phyloP scores from a whole-genome alignment of 139 green algal genomes.

The Diplosphaera chodatii region DNA sequence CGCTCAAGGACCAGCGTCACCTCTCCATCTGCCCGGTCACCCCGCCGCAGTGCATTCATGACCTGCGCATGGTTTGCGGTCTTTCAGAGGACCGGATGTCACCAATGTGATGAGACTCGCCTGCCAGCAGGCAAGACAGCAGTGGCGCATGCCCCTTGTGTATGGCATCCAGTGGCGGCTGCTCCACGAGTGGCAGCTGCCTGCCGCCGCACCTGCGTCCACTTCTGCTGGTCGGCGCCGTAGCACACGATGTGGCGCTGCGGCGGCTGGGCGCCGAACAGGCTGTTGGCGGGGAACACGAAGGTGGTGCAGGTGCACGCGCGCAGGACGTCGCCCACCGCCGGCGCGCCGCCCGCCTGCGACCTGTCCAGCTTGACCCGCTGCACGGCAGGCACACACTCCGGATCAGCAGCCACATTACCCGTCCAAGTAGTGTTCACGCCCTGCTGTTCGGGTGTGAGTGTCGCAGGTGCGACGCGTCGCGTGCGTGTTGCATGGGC shows the following conservation, averaged over 20 bases:
- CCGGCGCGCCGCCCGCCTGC: constrained; percentile 4
- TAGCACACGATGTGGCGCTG: constrained; percentile 66
- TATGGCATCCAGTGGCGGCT: too few species aligned
- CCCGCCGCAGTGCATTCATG: constrained; percentile 45
- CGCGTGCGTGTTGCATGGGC: background rate
- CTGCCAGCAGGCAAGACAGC: too few species aligned
- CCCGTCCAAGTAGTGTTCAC: too few species aligned
- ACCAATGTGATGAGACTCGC: too few species aligned
- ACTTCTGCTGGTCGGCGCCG: constrained; percentile 63
- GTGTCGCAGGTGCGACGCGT: background rate
- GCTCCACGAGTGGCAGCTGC: too few species aligned
- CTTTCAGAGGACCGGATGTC: too few species aligned
- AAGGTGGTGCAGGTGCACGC: constrained; percentile 69
- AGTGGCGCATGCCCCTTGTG: too few species aligned
- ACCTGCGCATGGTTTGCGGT: too few species aligned
- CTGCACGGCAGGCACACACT: background rate
- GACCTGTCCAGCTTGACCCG: constrained; percentile 28
- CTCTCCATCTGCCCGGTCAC: constrained; percentile 52
- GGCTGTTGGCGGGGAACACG: constrained; percentile 47
- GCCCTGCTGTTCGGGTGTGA: too few species aligned
- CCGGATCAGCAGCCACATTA: too few species aligned
- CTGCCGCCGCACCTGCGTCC: constrained; percentile 31
- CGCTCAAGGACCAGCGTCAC: constrained; percentile 73
- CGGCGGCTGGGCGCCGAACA: constrained; percentile 59
- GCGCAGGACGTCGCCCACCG: constrained; percentile 64